Evolutionary conservation across 192 early-diverging fungal species (phyloP).

Genomic region (Chytriomyces confervae): DNA sequence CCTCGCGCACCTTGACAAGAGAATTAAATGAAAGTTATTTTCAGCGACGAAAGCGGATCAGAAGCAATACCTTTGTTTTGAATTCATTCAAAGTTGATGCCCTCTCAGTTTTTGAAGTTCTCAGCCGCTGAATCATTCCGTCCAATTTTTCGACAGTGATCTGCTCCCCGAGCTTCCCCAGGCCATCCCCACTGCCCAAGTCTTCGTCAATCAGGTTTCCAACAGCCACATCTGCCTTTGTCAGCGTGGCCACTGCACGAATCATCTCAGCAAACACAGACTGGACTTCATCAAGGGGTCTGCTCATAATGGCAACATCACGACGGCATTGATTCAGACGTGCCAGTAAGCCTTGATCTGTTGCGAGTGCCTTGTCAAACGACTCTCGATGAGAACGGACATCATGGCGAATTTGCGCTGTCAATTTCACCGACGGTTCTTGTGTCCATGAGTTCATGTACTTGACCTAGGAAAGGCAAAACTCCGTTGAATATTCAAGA

Average conservation of each 20-base stretch:
- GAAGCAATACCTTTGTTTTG: slow-evolving; percentile 67
- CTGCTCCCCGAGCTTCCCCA: slow-evolving; percentile 61
- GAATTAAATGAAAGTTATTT: neutral
- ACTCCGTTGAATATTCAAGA: neutral
- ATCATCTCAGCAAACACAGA: slow-evolving; percentile 53
- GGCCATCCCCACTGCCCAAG: slow-evolving; percentile 34
- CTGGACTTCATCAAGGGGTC: slow-evolving; percentile 56
- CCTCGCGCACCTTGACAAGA: slow-evolving; percentile 64
- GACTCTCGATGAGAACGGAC: slow-evolving; percentile 73
- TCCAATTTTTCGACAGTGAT: slow-evolving; percentile 69
- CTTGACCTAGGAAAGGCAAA: slow-evolving; percentile 50
- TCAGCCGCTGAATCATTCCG: slow-evolving; percentile 63
- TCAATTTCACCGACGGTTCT: slow-evolving; percentile 76
- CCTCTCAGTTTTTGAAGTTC: slow-evolving; percentile 74
- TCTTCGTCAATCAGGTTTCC: slow-evolving; percentile 69
- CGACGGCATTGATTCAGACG: slow-evolving; percentile 41
- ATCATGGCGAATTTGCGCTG: slow-evolving; percentile 77
- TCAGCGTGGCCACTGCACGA: slow-evolving; percentile 43
- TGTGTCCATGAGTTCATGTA: slow-evolving; percentile 86
- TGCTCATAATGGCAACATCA: slow-evolving; percentile 42
- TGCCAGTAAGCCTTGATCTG: slow-evolving; percentile 48
- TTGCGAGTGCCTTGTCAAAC: slow-evolving; percentile 75
- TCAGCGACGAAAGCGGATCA: neutral
- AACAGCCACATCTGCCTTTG: slow-evolving; percentile 30
- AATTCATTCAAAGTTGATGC: slow-evolving; percentile 72